These are phyloP conservation scores for Lactarius deliciosus DNA, from an alignment of 768 basidiomycete genomes.

Conservation along the genomic window DNA sequence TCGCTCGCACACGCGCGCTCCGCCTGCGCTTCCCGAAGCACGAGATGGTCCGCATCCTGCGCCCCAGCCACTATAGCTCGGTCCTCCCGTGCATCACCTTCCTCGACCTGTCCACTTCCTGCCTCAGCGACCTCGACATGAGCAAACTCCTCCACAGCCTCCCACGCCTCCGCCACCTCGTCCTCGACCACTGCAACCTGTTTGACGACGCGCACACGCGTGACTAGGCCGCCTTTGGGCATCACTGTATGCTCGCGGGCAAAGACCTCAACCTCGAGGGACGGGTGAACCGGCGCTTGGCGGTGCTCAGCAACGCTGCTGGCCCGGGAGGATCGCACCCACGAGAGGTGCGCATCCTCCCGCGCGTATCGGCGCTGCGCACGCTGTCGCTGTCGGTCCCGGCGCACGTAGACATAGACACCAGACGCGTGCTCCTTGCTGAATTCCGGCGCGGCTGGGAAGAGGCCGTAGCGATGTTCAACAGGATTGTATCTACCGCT, in stretches of 20 bases:
- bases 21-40: slow-evolving; percentile 47
- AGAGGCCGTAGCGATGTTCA: slow-evolving; percentile 44
- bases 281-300: neutral
- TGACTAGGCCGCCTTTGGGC: slow-evolving; percentile 57
- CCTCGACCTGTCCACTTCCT: slow-evolving; percentile 77
- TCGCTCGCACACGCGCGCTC: slow-evolving; percentile 50
- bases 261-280: slow-evolving; percentile 8
- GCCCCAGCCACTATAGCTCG: too few species aligned
- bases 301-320: too few species aligned
- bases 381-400: too few species aligned
- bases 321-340: neutral
- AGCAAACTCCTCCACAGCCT: slow-evolving; percentile 55
- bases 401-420: too few species aligned
- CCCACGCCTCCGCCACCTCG: slow-evolving; percentile 55
- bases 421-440: too few species aligned
- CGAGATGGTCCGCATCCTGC: too few species aligned
- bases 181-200: slow-evolving; percentile 66
- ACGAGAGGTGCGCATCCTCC: slow-evolving; percentile 47
- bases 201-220: slow-evolving; percentile 48
- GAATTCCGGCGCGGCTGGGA: too few species aligned
- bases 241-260: slow-evolving; percentile 43
- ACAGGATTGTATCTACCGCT: slow-evolving; percentile 32
- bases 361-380: slow-evolving; percentile 37
- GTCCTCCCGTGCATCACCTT: slow-evolving; percentile 40
- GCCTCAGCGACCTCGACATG: slow-evolving; percentile 52